Evolutionary conservation across 371 early-diverging fungal species (phyloP).

Genomic region (Capillidium rhysosporum): DNA sequence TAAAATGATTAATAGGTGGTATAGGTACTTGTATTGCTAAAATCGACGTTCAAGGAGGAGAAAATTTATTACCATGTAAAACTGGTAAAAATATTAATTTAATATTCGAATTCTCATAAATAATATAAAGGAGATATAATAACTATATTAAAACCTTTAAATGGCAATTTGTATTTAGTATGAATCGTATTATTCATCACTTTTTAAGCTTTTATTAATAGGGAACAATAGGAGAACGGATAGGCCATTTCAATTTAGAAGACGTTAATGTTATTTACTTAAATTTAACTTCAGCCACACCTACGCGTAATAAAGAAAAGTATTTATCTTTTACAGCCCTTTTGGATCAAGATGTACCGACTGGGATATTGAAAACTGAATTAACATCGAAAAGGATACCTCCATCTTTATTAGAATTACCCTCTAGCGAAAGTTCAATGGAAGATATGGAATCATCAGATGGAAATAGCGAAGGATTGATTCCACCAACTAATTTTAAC

Average conservation of each 20-base stretch:
- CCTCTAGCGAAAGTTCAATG: neutral
- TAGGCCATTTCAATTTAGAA: slow-evolving; percentile 5
- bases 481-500: neutral
- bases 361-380: neutral
- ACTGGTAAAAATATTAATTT: neutral
- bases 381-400: neutral
- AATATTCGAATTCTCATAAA: neutral
- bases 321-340: slow-evolving; percentile 2
- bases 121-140: slow-evolving; percentile 5
- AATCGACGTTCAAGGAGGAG: neutral
- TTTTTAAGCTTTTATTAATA: neutral
- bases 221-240: neutral
- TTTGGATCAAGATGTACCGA: neutral
- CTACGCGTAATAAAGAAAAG: slow-evolving; percentile 1
- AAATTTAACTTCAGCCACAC: slow-evolving; percentile 5
- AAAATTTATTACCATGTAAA: slow-evolving; percentile 1
- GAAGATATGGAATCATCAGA: neutral
- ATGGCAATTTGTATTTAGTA: slow-evolving; percentile 4
- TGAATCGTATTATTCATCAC: neutral
- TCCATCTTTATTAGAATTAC: neutral
- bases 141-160: slow-evolving; percentile 5
- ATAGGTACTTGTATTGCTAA: slow-evolving; percentile 5
- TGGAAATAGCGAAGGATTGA: neutral
- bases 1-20: neutral
- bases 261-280: slow-evolving; percentile 6